Conservation (phyloP, 306 rosid genomes). For the Prunus fruticosa region DNA sequence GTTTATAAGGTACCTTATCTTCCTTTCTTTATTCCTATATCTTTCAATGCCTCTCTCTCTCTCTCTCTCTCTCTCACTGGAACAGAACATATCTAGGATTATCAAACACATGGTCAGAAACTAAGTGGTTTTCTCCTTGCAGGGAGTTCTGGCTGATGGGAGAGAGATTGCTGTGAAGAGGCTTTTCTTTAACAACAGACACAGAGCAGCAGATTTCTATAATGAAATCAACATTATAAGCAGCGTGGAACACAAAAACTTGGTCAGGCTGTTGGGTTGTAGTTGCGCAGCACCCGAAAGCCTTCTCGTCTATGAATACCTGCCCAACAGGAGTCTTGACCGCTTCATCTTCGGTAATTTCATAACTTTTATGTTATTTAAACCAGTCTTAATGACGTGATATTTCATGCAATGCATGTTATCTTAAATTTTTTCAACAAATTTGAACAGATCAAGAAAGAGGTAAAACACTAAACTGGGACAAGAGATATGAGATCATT, state of each 20-base stretch:
- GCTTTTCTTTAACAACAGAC: slow-evolving; percentile 76
- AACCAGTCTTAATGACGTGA: background rate
- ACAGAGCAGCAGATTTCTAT: slow-evolving; percentile 81
- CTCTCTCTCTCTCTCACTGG: background rate
- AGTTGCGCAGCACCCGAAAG: slow-evolving; percentile 96
- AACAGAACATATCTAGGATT: background rate
- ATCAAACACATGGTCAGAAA: background rate
- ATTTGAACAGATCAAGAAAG: slow-evolving; percentile 45
- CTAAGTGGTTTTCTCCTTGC: slow-evolving; percentile 3
- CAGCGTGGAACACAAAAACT: slow-evolving; percentile 77
- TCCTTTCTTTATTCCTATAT: slow-evolving; percentile 10
- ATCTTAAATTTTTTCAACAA: background rate
- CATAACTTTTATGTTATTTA: background rate
- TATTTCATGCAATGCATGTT: background rate
- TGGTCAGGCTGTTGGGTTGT: slow-evolving; percentile 84
- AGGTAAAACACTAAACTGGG: slow-evolving; percentile 74
- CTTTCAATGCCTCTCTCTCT: background rate
- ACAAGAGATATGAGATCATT: slow-evolving; percentile 66
- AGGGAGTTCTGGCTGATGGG: slow-evolving; percentile 84
- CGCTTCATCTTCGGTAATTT: slow-evolving; percentile 73
- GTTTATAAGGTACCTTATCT: slow-evolving; percentile 70
- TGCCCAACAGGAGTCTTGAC: slow-evolving; percentile 85
- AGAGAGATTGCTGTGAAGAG: slow-evolving; percentile 94
- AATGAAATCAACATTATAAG: slow-evolving; percentile 88
- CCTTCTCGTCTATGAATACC: slow-evolving; percentile 78